Evolutionary conservation across 345 rosid genomes (phyloP), one percentile per base, ranked within the genome.

Genomic region (Raphanus raphanistrum): DNA sequence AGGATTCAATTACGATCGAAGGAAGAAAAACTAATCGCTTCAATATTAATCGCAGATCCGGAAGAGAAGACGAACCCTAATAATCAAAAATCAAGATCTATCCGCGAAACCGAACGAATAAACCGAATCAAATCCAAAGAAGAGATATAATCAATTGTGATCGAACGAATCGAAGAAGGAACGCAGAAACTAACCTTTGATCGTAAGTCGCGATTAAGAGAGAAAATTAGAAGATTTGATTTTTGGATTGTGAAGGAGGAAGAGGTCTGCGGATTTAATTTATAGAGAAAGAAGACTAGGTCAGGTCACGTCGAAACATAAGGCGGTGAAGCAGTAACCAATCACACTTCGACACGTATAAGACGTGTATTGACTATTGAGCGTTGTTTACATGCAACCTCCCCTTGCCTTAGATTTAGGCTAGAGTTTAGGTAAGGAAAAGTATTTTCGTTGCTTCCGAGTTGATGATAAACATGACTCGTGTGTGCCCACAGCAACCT

Each of bases 251-350:
- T 63, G 26, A 63, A 15, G 26, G 26, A 63, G 26, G 48, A 32
- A 63, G 66, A 15, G 43, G 12, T 31, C 12, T n/a, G 1, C 0
- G 43, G 12, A 38, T 8, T 32, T 32, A 5, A 63, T 63, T 63
- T 63, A 61, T 31, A 63, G 41, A 41, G 13, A 32, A 38, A 38
- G 17, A n/a, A 8, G 11, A 38, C 13, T 38, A 35, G 41, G 41
- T 38, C 4, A 38, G 45, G 45, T 38, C 45, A 9, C 12, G 13
- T 41, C 48, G 48, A 10, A 10, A 41, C n/a, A 13, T 31, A 3
- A 60, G 72, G 71, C 66, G 71, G 72, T 72, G 66, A 59, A 80
- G 11, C 13, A n/a, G 4, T 45, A 33, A 0, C 77, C 33, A 76
- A 29, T 6, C 0, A 62, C 0, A 11, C 4, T 0, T 0, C 0